phyloP scores from a whole-genome alignment of 2,329 filamentous ascomycete genomes.

The Raffaelea ambrosiae region DNA sequence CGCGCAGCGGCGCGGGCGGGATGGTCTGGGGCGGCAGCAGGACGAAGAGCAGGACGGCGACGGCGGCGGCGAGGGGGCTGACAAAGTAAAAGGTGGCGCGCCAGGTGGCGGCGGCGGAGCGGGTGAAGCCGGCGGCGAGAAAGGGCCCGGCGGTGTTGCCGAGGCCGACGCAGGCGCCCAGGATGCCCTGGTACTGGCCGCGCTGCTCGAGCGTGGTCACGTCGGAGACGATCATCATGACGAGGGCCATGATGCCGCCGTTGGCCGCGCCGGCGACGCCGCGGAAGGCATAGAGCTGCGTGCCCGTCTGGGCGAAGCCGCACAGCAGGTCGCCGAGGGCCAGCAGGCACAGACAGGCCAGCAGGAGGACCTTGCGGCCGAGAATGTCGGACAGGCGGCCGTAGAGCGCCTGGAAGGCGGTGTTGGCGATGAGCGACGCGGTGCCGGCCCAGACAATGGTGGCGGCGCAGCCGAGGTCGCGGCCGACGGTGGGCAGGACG shows the following conservation, averaged over 20 bases:
- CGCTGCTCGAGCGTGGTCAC: slow-evolving; percentile 48
- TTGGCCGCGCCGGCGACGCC: slow-evolving; percentile 51
- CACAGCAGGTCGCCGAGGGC: slow-evolving; percentile 49
- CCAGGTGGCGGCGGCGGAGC: slow-evolving; percentile 27
- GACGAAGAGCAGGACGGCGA: slow-evolving; percentile 34
- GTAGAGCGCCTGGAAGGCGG: slow-evolving; percentile 56
- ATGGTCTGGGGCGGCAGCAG: slow-evolving; percentile 36
- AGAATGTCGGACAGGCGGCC: slow-evolving; percentile 53
- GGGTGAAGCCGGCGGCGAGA: slow-evolving; percentile 27
- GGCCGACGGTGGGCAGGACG: slow-evolving; percentile 40
- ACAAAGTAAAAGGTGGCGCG: slow-evolving; percentile 34
- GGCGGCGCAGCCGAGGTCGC: slow-evolving; percentile 32
- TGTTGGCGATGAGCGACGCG: slow-evolving; percentile 44
- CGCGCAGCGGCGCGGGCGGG: slow-evolving; percentile 29
- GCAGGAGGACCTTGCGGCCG: slow-evolving; percentile 48
- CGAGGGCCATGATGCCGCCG: slow-evolving; percentile 49
- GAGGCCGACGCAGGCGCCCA: slow-evolving; percentile 28
- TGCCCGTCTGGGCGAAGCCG: slow-evolving; percentile 42
- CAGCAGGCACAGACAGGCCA: slow-evolving; percentile 43
- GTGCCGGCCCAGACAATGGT: slow-evolving; percentile 49
- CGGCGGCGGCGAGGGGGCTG: slow-evolving; percentile 36
- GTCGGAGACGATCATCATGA: slow-evolving; percentile 54
- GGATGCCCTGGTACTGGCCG: slow-evolving; percentile 42
- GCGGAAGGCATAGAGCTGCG: slow-evolving; percentile 54
- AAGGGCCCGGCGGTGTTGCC: slow-evolving; percentile 33